Evolutionary conservation across 2,329 filamentous ascomycete genomes (phyloP).

Genomic region (Albophoma yamanashiensis): DNA sequence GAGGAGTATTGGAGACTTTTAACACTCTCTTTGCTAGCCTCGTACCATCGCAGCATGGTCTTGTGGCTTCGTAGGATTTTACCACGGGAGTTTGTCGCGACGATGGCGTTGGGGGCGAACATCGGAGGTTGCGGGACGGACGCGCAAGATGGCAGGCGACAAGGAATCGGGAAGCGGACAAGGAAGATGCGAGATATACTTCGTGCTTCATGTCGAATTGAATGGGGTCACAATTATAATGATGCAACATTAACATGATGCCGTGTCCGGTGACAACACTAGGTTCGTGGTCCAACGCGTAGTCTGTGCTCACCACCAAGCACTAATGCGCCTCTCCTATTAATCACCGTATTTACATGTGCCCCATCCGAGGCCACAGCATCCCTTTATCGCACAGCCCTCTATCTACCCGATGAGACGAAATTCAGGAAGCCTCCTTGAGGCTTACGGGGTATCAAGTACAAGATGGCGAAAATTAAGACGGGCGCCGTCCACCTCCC

Average conservation of each 20-base stretch:
- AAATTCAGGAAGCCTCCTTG: neutral
- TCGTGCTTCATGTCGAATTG: neutral
- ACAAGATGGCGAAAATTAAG: neutral
- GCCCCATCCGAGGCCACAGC: neutral
- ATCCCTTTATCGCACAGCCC: neutral
- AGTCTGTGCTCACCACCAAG: neutral
- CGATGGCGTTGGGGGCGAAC: neutral
- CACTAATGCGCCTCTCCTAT: neutral
- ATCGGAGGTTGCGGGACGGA: neutral
- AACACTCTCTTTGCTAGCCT: neutral
- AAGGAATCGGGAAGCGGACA: neutral
- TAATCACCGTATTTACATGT: neutral
- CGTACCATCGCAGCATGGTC: neutral
- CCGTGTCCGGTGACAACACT: neutral
- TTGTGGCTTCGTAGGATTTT: neutral
- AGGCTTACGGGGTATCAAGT: neutral
- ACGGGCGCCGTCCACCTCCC: neutral
- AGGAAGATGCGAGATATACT: neutral
- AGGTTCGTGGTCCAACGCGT: neutral
- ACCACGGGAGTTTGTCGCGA: neutral
- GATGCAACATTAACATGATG: neutral
- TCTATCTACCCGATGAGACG: neutral
- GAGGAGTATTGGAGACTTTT: neutral
- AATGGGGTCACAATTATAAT: too few relatives aligned
- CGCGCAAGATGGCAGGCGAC: too few relatives aligned